phyloP scores from a whole-genome alignment of 441 rosid species.

The Aquilaria agallochum region DNA sequence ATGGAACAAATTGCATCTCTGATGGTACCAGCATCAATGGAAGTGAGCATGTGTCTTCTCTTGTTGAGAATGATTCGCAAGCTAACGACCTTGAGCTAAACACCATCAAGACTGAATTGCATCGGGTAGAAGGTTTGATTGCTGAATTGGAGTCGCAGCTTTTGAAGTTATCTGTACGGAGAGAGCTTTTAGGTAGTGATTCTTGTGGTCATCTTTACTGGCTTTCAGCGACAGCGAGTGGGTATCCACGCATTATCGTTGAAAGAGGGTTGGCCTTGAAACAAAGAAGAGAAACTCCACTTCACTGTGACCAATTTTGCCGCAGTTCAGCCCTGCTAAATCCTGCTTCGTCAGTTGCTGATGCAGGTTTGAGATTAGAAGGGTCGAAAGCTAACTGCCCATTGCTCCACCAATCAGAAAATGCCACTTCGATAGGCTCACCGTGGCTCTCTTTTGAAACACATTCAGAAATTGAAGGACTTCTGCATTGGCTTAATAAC shows the following conservation, averaged over 20 bases:
- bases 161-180: conserved; percentile 59
- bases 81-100: conserved; percentile 51
- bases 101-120: conserved; percentile 51
- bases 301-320: conserved; percentile 2
- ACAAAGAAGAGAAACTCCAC: conserved; percentile 26
- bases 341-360: conserved; percentile 19
- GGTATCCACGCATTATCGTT: conserved; percentile 57
- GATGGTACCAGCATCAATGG: conserved; percentile 26
- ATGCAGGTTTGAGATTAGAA: conserved; percentile 26
- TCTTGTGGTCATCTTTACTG: conserved; percentile 82
- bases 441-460: conserved; percentile 72
- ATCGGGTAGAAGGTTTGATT: conserved; percentile 58
- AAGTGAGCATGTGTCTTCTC: conserved; percentile 33
- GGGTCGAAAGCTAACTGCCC: conserved; percentile 69
- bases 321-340: conserved; percentile 17
- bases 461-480: conserved; percentile 69
- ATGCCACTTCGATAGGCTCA: conserved; percentile 30
- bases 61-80: conserved; percentile 48
- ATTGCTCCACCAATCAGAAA: conserved; percentile 39
- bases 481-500: conserved; percentile 66
- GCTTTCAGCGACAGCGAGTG: conserved; percentile 58
- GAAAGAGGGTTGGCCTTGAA: conserved; percentile 67
- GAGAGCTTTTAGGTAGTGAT: conserved; percentile 91
- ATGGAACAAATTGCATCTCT: conserved; percentile 28
- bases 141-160: conserved; percentile 60